phyloP scores from a whole-genome alignment of 257 asterid genomes.

The Asclepias syriaca region DNA sequence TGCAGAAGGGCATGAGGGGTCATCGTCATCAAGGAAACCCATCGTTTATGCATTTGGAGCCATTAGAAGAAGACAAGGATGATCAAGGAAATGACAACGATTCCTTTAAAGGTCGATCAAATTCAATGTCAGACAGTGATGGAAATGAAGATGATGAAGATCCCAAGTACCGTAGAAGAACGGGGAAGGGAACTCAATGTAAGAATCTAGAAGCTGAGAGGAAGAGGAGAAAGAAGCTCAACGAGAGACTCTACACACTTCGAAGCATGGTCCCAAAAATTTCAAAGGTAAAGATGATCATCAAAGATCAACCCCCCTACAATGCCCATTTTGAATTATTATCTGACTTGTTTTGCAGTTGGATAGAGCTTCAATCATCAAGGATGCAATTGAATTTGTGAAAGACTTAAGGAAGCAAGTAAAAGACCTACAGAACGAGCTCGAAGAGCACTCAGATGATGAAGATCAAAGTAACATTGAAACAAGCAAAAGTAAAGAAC shows the following conservation, averaged over 20 bases:
- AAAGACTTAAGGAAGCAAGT: conserved; percentile 68
- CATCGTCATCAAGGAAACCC: conserved; percentile 14
- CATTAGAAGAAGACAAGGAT: conserved; percentile 20
- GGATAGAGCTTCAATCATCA: conserved; percentile 88
- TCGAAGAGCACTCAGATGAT: conserved; percentile 58
- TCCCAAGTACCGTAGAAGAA: conserved; percentile 48
- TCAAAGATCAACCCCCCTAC: neutral
- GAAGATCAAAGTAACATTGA: conserved; percentile 33
- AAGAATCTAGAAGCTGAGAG: conserved; percentile 85
- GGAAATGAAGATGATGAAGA: conserved; percentile 70
- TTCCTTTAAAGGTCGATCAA: conserved; percentile 45
- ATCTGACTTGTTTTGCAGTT: conserved; percentile 31
- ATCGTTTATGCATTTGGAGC: conserved; percentile 31
- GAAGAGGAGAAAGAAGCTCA: conserved; percentile 81
- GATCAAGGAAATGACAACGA: conserved; percentile 41
- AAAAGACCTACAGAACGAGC: conserved; percentile 59
- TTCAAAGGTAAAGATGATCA: conserved; percentile 47
- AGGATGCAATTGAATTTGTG: conserved; percentile 82
- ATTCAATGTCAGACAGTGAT: conserved; percentile 53
- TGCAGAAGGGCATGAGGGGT: conserved; percentile 26
- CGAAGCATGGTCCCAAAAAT: conserved; percentile 84
- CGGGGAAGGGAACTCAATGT: conserved; percentile 62
- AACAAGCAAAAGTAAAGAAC: conserved; percentile 9
- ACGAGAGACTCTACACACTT: conserved; percentile 73
- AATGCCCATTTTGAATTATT: too few relatives aligned